Evolutionary conservation across 805 yeast species (phyloP).

Genomic region (Candida arabinofermentans): DNA sequence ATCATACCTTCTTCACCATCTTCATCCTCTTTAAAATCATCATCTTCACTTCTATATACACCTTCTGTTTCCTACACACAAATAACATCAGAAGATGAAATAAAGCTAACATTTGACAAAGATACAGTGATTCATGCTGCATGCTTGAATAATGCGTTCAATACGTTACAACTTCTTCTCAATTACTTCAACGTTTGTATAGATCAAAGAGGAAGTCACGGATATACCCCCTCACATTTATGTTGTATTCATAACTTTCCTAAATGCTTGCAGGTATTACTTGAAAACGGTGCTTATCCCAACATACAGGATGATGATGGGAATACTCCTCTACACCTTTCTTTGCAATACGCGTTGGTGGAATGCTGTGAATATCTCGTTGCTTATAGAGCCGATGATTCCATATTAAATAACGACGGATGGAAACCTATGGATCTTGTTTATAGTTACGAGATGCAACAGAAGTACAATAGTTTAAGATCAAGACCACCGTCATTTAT

Average conservation of each 20-base stretch:
- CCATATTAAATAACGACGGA: slow-evolving; percentile 50
- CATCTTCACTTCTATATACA: slow-evolving; percentile 1
- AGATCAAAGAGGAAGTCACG: slow-evolving; percentile 42
- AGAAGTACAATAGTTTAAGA: slow-evolving; percentile 33
- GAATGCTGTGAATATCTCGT: slow-evolving; percentile 53
- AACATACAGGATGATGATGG: slow-evolving; percentile 69
- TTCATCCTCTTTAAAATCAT: slow-evolving; percentile 10
- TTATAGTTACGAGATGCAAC: slow-evolving; percentile 47
- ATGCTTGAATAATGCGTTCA: slow-evolving; percentile 48
- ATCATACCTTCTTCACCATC: neutral
- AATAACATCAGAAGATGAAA: slow-evolving; percentile 32
- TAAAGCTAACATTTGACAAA: slow-evolving; percentile 44
- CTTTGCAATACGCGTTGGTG: slow-evolving; percentile 64
- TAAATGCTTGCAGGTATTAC: slow-evolving; percentile 58
- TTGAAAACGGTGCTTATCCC: slow-evolving; percentile 76
- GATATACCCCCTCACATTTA: slow-evolving; percentile 65
- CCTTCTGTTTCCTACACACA: slow-evolving; percentile 20
- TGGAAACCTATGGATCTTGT: slow-evolving; percentile 65
- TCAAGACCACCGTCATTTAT: slow-evolving; percentile 21
- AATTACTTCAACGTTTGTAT: slow-evolving; percentile 52
- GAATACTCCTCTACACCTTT: slow-evolving; percentile 81
- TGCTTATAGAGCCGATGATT: slow-evolving; percentile 44
- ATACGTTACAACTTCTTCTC: slow-evolving; percentile 67
- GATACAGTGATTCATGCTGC: slow-evolving; percentile 73
- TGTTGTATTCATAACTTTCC: slow-evolving; percentile 58